These are phyloP conservation scores for Bryoerythrophyllum caledonicum DNA, from an alignment of 225 moss, liverwort and hornwort genomes.

Conservation along the genomic window DNA sequence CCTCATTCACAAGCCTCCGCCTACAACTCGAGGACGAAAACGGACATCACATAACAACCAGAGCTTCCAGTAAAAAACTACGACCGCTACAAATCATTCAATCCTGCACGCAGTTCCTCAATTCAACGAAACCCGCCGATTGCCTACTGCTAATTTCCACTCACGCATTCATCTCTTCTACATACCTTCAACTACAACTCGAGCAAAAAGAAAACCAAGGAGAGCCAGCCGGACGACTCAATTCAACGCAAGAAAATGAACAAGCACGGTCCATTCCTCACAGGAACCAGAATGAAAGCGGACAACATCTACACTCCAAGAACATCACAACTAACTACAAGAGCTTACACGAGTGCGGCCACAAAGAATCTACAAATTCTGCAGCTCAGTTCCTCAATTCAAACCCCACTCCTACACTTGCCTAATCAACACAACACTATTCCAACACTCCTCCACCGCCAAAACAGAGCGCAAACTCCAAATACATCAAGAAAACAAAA, in stretches of 20 bases:
- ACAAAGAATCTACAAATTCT: too few species aligned
- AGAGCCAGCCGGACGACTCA: background rate
- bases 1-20: background rate
- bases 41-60: background rate
- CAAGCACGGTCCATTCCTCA: constrained; percentile 12
- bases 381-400: too few species aligned
- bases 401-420: too few species aligned
- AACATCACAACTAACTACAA: too few species aligned
- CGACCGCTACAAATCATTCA: background rate
- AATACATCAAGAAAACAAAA: too few species aligned
- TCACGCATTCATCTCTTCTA: background rate
- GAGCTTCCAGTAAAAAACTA: background rate
- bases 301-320: too few species aligned
- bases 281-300: background rate
- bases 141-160: background rate
- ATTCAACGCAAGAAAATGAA: constrained; percentile 15
- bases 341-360: background rate
- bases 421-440: too few species aligned
- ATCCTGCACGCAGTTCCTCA: background rate
- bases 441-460: too few species aligned
- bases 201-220: background rate
- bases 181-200: background rate
- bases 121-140: background rate
- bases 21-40: background rate
- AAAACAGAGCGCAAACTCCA: too few species aligned